Conservation (phyloP, 768 basidiomycete species). For the Leccinum rimulosum region DNA sequence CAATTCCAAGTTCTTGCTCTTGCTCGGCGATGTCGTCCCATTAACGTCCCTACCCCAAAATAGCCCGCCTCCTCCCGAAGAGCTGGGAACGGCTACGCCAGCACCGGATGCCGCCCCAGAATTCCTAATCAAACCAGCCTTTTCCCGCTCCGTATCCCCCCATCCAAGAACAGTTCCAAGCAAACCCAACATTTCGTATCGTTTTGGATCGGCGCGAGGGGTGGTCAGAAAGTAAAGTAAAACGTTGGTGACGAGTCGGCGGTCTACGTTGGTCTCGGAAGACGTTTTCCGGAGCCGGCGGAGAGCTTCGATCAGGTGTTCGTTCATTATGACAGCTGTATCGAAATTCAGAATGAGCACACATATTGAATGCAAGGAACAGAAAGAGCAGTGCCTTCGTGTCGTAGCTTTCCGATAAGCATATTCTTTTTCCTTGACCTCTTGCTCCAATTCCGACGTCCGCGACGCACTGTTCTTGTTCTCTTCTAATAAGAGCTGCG, state of each 20-base stretch:
- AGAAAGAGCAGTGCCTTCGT: constrained; percentile 69
- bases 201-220: constrained; percentile 87
- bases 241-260: constrained; percentile 92
- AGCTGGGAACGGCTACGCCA: constrained; percentile 18
- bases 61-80: constrained; percentile 18
- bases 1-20: constrained; percentile 48
- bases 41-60: constrained; percentile 24
- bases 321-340: constrained; percentile 92
- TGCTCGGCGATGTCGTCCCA: constrained; percentile 29
- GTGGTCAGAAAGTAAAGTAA: constrained; percentile 87
- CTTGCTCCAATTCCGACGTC: constrained; percentile 76
- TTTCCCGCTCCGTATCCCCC: constrained; percentile 88
- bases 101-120: constrained; percentile 41
- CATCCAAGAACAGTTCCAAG: constrained; percentile 90
- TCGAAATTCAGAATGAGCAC: not conserved
- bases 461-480: constrained; percentile 61
- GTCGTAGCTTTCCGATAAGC: constrained; percentile 92
- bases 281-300: constrained; percentile 86
- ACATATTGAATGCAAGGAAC: constrained; percentile 3
- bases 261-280: constrained; percentile 84
- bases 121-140: constrained; percentile 56
- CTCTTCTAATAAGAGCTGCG: constrained; percentile 73
- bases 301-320: constrained; percentile 97
- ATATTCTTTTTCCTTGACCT: constrained; percentile 95
- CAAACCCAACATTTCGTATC: constrained; percentile 93